phyloP scores from a whole-genome alignment of 345 rosid species.

The Rubroshorea leprosula region DNA sequence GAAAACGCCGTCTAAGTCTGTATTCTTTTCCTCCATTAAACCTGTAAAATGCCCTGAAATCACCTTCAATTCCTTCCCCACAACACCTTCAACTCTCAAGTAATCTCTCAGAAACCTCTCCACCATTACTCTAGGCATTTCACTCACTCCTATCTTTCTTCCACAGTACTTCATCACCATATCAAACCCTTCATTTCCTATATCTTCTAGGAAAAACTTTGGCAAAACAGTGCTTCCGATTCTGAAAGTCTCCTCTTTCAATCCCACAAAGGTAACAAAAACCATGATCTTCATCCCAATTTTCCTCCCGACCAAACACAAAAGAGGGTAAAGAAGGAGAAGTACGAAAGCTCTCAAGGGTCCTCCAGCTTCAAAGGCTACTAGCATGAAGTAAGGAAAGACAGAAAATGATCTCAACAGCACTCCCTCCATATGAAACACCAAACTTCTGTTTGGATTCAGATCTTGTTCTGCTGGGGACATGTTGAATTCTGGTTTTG shows the following conservation, averaged over 20 bases:
- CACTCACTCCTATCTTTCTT: conserved; percentile 17
- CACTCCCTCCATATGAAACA: conserved; percentile 43
- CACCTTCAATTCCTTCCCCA: conserved; percentile 41
- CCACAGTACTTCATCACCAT: conserved; percentile 12
- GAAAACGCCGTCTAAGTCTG: not conserved
- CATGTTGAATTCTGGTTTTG: not conserved
- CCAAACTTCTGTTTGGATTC: conserved; percentile 11
- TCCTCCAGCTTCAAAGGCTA: conserved; percentile 56
- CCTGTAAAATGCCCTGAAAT: conserved; percentile 40
- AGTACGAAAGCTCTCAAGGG: conserved; percentile 35
- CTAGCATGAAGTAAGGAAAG: conserved; percentile 57
- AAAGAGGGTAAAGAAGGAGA: conserved; percentile 39
- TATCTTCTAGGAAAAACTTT: conserved; percentile 46
- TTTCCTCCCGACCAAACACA: conserved; percentile 29
- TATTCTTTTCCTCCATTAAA: conserved; percentile 30
- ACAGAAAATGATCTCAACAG: conserved; percentile 33
- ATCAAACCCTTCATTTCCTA: conserved; percentile 40
- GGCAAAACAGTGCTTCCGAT: conserved; percentile 42
- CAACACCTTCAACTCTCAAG: conserved; percentile 35
- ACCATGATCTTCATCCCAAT: conserved; percentile 39
- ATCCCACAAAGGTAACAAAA: conserved; percentile 37
- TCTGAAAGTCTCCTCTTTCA: conserved; percentile 27
- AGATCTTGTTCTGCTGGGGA: too few relatives aligned
- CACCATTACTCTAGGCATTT: conserved; percentile 47
- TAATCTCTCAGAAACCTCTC: conserved; percentile 43